Conservation (phyloP, 768 basidiomycete genomes). For the Clitopilus hobsonii region DNA sequence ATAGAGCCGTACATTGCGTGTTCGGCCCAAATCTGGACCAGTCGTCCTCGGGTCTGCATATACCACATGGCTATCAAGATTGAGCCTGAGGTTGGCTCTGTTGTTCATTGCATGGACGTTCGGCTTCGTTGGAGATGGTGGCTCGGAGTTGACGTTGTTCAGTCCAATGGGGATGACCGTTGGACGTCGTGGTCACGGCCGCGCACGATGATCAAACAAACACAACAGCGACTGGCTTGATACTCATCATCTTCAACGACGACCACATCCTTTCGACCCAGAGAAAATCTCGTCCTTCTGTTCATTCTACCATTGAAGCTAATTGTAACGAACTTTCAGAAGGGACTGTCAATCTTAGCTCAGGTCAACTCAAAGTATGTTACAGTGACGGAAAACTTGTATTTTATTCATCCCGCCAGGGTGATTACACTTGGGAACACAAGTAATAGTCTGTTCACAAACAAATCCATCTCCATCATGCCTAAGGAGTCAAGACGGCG, state of each 20-base stretch:
- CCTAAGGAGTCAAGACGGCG: not conserved
- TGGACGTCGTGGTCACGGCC: not conserved
- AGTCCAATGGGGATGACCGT: not conserved
- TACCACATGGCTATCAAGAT: conserved; percentile 18
- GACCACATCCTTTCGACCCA: not conserved
- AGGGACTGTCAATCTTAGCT: no score
- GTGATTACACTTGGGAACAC: not conserved
- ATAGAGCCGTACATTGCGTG: conserved; percentile 52
- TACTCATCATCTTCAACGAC: not conserved
- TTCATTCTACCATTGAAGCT: no score
- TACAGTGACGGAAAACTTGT: no score
- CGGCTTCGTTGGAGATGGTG: not conserved
- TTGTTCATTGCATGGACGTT: conserved; percentile 1
- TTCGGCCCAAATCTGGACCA: conserved; percentile 30
- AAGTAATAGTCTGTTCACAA: not conserved
- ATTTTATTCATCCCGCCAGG: not conserved
- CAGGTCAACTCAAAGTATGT: no score
- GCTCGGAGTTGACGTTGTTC: not conserved
- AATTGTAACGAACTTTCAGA: no score
- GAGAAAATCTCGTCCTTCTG: no score
- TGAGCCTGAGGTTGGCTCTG: not conserved
- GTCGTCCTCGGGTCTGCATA: conserved; percentile 40
- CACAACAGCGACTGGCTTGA: not conserved
- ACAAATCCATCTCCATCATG: not conserved
- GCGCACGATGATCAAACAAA: not conserved